phyloP scores from a whole-genome alignment of 176 grass and related monocot genomes.

The Phyllostachys edulis region DNA sequence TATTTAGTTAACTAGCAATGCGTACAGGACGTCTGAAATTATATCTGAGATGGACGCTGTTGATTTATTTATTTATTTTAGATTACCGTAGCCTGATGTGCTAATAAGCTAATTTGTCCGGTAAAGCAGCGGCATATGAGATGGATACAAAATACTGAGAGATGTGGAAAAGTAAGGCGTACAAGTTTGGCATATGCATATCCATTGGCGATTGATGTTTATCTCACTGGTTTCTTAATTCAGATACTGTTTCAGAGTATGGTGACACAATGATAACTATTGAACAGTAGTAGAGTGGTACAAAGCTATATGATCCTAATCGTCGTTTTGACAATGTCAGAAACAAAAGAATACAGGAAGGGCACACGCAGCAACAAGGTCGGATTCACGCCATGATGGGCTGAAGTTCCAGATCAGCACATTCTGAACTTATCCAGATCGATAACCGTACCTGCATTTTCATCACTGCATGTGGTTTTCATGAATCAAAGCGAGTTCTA shows the following conservation, averaged over 20 bases:
- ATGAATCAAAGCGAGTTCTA: not conserved
- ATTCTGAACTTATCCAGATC: slow-evolving; percentile 20
- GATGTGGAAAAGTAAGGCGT: not conserved
- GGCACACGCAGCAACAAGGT: slow-evolving; percentile 22
- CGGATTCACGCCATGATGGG: not conserved
- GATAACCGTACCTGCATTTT: not conserved
- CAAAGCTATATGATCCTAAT: slow-evolving; percentile 8
- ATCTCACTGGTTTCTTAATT: slow-evolving; percentile 1
- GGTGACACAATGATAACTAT: not conserved
- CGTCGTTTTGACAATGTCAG: slow-evolving; percentile 12
- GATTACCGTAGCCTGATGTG: not conserved
- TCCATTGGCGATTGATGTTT: not conserved
- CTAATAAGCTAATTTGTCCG: not conserved
- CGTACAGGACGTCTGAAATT: not conserved
- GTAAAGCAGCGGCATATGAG: not conserved
- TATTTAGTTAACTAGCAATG: not conserved
- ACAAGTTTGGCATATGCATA: not conserved
- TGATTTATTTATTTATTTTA: not conserved
- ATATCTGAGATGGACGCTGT: not conserved
- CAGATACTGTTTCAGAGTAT: not conserved
- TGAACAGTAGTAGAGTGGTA: slow-evolving; percentile 2
- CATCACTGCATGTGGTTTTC: not conserved
- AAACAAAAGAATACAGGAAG: not conserved
- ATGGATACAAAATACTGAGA: not conserved
- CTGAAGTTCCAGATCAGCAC: slow-evolving; percentile 31